phyloP scores from a whole-genome alignment of 768 basidiomycete genomes.

The Tylopilus cervinicoccineus region DNA sequence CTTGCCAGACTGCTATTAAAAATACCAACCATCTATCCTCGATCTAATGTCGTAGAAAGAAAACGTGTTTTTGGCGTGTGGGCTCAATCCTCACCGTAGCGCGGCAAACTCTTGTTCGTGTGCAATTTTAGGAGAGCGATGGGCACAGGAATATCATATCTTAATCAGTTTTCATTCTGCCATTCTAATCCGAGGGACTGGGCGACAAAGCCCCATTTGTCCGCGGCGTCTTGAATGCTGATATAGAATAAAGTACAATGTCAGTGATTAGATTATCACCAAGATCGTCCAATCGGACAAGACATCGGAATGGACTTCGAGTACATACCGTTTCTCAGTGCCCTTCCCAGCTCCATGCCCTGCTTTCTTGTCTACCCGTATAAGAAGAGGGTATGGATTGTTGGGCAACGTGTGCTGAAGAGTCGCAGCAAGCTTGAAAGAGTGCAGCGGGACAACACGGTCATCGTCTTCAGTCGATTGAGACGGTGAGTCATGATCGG shows the following conservation, averaged over 20 bases:
- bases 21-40: neutral
- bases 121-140: neutral
- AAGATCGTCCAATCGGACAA: neutral
- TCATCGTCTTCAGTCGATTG: conserved; percentile 57
- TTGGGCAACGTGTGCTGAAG: conserved; percentile 61
- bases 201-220: conserved; percentile 74
- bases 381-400: conserved; percentile 69
- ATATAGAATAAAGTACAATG: conserved; percentile 4
- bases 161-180: conserved; percentile 20
- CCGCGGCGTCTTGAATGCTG: conserved; percentile 73
- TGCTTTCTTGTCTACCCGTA: conserved; percentile 76
- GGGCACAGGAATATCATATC: neutral
- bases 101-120: neutral
- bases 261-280: conserved; percentile 13
- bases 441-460: conserved; percentile 83
- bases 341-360: conserved; percentile 81
- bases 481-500: conserved; percentile 2
- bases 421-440: conserved; percentile 80
- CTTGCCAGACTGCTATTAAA: conserved; percentile 1
- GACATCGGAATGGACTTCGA: neutral
- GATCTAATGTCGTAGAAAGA: neutral
- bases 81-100: neutral
- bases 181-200: conserved; percentile 55
- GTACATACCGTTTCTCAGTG: conserved; percentile 57
- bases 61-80: conserved; percentile 1